Evolutionary conservation across 495 filamentous ascomycete species (phyloP).

Genomic region (Parathielavia hyrcaniae): DNA sequence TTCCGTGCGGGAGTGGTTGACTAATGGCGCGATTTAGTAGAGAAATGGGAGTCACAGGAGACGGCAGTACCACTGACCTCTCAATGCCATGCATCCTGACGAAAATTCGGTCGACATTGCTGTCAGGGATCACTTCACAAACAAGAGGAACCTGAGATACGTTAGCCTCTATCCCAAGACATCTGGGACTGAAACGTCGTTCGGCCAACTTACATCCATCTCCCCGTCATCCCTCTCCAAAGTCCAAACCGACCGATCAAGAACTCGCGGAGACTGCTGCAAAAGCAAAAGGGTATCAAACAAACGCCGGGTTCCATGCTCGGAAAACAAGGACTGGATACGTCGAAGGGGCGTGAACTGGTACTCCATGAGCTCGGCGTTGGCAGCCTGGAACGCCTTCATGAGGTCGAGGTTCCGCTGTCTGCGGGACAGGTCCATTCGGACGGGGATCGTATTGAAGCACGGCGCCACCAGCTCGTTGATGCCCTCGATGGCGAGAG

Average conservation of each 20-base stretch:
- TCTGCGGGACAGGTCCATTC: constrained; percentile 45
- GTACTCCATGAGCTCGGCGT: constrained; percentile 51
- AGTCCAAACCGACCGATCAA: constrained; percentile 59
- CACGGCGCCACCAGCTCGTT: constrained; percentile 73
- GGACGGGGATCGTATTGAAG: constrained; percentile 82
- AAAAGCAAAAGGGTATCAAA: constrained; percentile 75
- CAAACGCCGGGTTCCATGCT: constrained; percentile 36
- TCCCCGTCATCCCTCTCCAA: constrained; percentile 59
- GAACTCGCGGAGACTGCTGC: constrained; percentile 47
- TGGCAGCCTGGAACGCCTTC: constrained; percentile 50
- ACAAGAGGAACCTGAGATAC: constrained; percentile 52
- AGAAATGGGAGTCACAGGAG: background rate
- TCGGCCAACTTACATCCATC: constrained; percentile 57
- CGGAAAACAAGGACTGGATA: constrained; percentile 45
- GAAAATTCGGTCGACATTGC: constrained; percentile 16
- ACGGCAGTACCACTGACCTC: constrained; percentile 10
- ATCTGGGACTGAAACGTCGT: background rate
- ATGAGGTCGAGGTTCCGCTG: constrained; percentile 48
- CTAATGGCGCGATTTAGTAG: constrained; percentile 24
- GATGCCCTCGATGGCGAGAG: constrained; percentile 55
- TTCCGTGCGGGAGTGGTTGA: constrained; percentile 37
- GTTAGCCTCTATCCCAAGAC: background rate
- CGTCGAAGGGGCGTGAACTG: constrained; percentile 65
- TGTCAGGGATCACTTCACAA: constrained; percentile 55
- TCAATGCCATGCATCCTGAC: constrained; percentile 26